Evolutionary conservation across 805 yeast genomes (phyloP).

Genomic region (Ogataea naganishii): DNA sequence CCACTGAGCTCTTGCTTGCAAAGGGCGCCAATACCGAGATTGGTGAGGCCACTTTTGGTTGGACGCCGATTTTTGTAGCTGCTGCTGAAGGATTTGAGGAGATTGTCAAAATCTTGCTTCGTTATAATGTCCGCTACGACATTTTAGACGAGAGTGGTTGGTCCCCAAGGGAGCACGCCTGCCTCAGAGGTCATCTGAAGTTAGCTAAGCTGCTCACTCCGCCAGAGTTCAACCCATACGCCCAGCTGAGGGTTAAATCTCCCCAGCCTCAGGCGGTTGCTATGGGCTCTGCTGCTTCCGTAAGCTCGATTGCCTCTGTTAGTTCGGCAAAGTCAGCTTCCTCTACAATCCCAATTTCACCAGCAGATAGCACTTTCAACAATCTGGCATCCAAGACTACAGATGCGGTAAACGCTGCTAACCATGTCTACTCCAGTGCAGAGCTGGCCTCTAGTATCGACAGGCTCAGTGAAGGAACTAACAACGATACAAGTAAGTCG

Average conservation of each 20-base stretch:
- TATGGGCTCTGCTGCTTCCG: not conserved
- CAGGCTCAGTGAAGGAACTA: constrained; percentile 14
- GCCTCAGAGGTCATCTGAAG: constrained; percentile 74
- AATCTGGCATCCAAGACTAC: not conserved
- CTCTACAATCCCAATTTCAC: no score
- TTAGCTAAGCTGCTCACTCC: constrained; percentile 60
- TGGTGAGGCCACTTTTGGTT: constrained; percentile 72
- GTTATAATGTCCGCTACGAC: constrained; percentile 43
- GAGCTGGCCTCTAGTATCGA: constrained; percentile 17
- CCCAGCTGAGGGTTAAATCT: constrained; percentile 8
- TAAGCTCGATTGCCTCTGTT: not conserved
- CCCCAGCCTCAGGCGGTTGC: not conserved
- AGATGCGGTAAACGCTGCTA: not conserved
- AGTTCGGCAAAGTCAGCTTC: no score
- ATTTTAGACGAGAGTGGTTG: constrained; percentile 80
- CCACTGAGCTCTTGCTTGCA: constrained; percentile 47
- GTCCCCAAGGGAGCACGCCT: constrained; percentile 97
- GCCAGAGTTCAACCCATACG: constrained; percentile 27
- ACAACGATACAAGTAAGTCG: constrained; percentile 1
- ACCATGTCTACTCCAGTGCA: not conserved
- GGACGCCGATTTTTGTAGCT: constrained; percentile 91
- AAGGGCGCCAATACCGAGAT: constrained; percentile 67
- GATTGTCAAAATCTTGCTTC: constrained; percentile 46
- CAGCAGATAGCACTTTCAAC: no score
- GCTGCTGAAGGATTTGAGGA: constrained; percentile 73